phyloP scores from a whole-genome alignment of 805 yeast species.

The Tetrapisispora fleetii region DNA sequence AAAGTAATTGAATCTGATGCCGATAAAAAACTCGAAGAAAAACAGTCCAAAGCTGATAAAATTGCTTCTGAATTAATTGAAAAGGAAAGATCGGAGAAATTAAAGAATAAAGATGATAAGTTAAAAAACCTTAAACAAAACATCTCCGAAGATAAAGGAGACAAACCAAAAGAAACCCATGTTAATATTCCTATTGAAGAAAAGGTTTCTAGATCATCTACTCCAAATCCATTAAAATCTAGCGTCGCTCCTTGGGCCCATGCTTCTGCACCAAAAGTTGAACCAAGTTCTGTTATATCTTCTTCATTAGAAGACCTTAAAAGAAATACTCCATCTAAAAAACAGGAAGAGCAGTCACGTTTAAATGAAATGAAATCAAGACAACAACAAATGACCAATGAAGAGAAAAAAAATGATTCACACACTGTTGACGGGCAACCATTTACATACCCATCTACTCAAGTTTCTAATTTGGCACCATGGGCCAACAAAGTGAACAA shows the following conservation, averaged over 20 bases:
- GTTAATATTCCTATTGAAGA: neutral
- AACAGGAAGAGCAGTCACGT: slow-evolving; percentile 3
- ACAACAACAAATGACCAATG: slow-evolving; percentile 3
- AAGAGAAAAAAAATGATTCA: slow-evolving; percentile 7
- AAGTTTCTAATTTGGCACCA: slow-evolving; percentile 16
- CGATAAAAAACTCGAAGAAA: neutral
- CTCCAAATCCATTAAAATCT: slow-evolving; percentile 5
- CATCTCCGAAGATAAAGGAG: neutral
- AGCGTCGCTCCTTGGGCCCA: slow-evolving; percentile 25
- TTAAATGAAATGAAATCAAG: slow-evolving; percentile 3
- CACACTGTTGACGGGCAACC: slow-evolving; percentile 13
- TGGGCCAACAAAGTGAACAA: slow-evolving; percentile 21
- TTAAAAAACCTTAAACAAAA: neutral
- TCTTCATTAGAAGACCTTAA: slow-evolving; percentile 10
- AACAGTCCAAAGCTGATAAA: slow-evolving; percentile 13
- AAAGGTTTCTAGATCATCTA: slow-evolving; percentile 12
- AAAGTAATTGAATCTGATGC: neutral
- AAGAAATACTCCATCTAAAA: slow-evolving; percentile 13
- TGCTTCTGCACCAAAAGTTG: slow-evolving; percentile 5
- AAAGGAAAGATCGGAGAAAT: neutral
- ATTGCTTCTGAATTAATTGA: slow-evolving; percentile 14
- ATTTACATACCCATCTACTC: slow-evolving; percentile 8
- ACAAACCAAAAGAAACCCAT: neutral
- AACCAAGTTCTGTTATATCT: slow-evolving; percentile 8
- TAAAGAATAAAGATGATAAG: neutral